Evolutionary conservation across 1,284 basidiomycete species (phyloP), one percentile per base, ranked within the genome.

Genomic region (Leccinum subfulvum): DNA sequence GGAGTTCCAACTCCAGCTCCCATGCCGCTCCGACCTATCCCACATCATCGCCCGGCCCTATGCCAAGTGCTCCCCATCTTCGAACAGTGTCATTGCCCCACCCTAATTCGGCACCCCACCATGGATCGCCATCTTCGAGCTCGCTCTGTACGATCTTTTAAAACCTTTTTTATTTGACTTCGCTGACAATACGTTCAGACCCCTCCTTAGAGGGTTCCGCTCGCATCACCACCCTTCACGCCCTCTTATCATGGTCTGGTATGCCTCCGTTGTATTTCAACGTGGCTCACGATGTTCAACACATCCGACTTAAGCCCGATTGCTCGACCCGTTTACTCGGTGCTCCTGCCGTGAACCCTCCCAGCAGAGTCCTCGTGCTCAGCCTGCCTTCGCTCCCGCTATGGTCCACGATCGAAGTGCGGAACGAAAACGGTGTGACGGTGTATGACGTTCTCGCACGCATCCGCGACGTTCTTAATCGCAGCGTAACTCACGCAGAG

Each of bases 371-470:
- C 13, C 61, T 76, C 28, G 56, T 64, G 1, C 65, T 74, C 39
- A 68, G 54, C 28, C 30, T 74, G 11, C 58, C 73, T 7, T 62
- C 52, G 23, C 66, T 73, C 47, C 73, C 75, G 0, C 62, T 58
- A 37, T 76, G 73, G 73, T 64, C 65, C 11, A 65, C 68, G 66
- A 62, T 76, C 63, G 75, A 76, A 54, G 75, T 74, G 39, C 61
- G 65, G 39, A 76, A 75, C 44, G 56, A 64, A 3, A 51, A 49
- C 8, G 74, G 75, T 3, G 70, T 74, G 57, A 76, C 64, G 11
- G 75, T 64, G 7, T 63, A 62, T 35, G 75, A 76, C 18, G 74
- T 74, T 52, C 66, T 74, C 13, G 37, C 55, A 21, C 71, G 63
- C 57, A 68, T 76, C 9, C 68, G 68, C 44, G 71, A 76, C 33